These are phyloP conservation scores for Penicillium tannophilum DNA, from an alignment of 495 filamentous ascomycete species.

Conservation along the genomic window DNA sequence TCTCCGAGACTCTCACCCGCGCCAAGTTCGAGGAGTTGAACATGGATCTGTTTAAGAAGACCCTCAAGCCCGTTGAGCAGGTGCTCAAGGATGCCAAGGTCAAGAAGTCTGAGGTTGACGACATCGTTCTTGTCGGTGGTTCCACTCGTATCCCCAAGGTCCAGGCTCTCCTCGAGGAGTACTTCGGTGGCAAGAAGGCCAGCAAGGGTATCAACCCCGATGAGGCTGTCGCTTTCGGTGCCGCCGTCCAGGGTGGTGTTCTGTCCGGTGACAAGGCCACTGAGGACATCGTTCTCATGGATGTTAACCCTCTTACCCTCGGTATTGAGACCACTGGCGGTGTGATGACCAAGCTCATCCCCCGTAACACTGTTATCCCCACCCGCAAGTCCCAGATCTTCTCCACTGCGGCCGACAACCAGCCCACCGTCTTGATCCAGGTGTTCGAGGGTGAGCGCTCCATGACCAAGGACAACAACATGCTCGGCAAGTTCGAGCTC, in stretches of 20 bases:
- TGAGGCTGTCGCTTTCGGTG: constrained; percentile 98
- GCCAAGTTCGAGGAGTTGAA: constrained; percentile 99
- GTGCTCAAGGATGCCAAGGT: constrained; percentile 91
- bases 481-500: constrained; percentile 98
- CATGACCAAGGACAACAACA: constrained; percentile 99
- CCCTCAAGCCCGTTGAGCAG: constrained; percentile 98
- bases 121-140: constrained; percentile 91
- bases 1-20: constrained; percentile 96
- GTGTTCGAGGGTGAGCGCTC: constrained; percentile 99
- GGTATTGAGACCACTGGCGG: constrained; percentile 99
- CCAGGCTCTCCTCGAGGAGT: constrained; percentile 95
- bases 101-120: constrained; percentile 82
- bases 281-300: constrained; percentile 91
- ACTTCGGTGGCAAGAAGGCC: constrained; percentile 99
- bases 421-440: constrained; percentile 98
- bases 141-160: constrained; percentile 99
- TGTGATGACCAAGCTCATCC: constrained; percentile 99
- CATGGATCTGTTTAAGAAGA: constrained; percentile 98
- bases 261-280: constrained; percentile 97
- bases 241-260: constrained; percentile 97
- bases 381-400: constrained; percentile 99
- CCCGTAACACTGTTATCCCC: constrained; percentile 97
- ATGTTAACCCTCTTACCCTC: constrained; percentile 93
- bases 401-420: constrained; percentile 99
- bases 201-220: constrained; percentile 99